Evolutionary conservation across 495 filamentous ascomycete genomes (phyloP).

Genomic region (Zalerion maritima): DNA sequence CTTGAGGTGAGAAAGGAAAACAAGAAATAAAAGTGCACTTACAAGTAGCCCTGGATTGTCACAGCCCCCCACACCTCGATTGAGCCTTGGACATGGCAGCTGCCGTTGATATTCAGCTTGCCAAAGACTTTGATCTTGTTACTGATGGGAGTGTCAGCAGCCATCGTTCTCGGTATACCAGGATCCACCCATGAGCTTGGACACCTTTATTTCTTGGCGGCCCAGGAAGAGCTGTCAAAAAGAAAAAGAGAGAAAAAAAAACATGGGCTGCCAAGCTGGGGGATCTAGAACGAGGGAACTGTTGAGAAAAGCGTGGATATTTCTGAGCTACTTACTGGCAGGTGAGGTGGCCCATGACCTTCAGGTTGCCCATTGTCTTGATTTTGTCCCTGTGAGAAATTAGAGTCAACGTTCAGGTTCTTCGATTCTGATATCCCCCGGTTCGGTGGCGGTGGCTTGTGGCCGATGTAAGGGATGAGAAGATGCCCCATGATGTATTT

Average conservation of each 20-base stretch:
- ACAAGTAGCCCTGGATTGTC: constrained; percentile 24
- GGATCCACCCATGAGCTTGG: no score
- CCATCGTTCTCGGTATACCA: no score
- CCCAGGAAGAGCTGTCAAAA: no score
- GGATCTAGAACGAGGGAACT: no score
- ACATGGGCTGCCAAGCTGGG: no score
- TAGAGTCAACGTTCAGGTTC: constrained; percentile 2
- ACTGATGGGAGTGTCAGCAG: no score
- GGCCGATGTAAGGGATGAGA: neutral
- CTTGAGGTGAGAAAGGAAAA: no score
- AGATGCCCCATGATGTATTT: neutral
- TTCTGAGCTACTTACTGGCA: constrained; percentile 12
- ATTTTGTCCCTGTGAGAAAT: constrained; percentile 12
- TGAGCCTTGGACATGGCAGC: constrained; percentile 17
- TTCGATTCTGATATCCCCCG: neutral
- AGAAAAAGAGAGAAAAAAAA: neutral
- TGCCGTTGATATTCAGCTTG: constrained; percentile 22
- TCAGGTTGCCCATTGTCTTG: constrained; percentile 22
- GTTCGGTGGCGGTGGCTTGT: neutral
- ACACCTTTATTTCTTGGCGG: no score
- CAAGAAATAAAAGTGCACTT: constrained; percentile 4
- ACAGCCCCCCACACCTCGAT: constrained; percentile 24
- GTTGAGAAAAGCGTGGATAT: no score
- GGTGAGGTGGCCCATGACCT: constrained; percentile 12
- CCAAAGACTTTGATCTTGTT: constrained; percentile 28